Percentiles rank a stretch among this genome's conserved stretches.
Conservation (phyloP, 139 green algal species). For the Astrephomene gubernaculifera region DNA sequence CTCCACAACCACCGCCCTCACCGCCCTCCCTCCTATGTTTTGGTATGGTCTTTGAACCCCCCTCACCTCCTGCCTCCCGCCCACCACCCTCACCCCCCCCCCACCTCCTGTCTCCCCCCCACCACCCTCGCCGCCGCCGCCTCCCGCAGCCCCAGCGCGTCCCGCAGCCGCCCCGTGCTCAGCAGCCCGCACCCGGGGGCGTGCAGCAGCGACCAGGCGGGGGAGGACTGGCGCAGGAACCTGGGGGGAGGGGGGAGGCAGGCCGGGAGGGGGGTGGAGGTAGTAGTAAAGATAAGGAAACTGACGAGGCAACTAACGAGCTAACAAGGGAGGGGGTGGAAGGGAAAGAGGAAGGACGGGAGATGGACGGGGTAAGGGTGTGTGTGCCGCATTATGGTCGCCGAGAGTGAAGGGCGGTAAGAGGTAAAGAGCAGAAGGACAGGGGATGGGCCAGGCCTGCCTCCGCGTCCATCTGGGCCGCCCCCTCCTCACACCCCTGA, state of each 20-base stretch:
- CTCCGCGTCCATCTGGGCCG: not conserved
- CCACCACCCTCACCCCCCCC: not conserved
- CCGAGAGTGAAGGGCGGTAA: not conserved
- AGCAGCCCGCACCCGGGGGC: conserved; percentile 28
- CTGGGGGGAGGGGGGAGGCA: not conserved
- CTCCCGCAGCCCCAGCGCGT: conserved; percentile 41
- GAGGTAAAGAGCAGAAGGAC: not conserved
- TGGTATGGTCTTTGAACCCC: not conserved
- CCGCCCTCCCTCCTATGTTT: not conserved
- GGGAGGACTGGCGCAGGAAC: conserved; percentile 12
- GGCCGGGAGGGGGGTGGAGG: not conserved
- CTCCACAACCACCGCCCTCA: not conserved
- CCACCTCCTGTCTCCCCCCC: conserved; percentile 13
- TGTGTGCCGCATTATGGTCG: not conserved
- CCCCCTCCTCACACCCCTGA: not conserved
- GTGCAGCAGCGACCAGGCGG: conserved; percentile 14
- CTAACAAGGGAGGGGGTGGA: too few relatives aligned
- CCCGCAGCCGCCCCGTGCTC: conserved; percentile 22
- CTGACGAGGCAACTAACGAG: too few relatives aligned
- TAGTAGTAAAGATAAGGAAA: too few relatives aligned
- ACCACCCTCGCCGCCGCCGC: conserved; percentile 5
- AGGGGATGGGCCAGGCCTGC: not conserved
- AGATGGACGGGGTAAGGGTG: not conserved
- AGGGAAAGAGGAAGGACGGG: not conserved
- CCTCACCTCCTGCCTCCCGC: not conserved